Evolutionary conservation across 2,329 filamentous ascomycete genomes (phyloP), one percentile per base, ranked within the genome.

Genomic region (Capronia americana): DNA sequence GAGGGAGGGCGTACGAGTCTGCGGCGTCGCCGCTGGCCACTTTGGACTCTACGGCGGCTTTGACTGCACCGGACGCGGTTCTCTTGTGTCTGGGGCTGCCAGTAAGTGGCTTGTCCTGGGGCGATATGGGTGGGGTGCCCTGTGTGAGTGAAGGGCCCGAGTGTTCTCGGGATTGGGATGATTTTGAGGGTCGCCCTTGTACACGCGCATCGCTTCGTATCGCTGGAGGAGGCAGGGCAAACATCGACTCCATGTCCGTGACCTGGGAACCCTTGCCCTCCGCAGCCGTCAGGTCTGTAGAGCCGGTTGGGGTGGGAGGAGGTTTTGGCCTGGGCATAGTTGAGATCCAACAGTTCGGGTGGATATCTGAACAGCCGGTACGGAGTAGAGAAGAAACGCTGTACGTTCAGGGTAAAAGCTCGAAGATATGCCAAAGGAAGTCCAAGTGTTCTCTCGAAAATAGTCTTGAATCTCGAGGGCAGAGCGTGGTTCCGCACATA

Each of bases 231-330:
- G 92, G 92, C 12, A 96, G 84, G 72, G 90, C 85, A 76, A 95
- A 93, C 59, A 88, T 84, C 69, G 88, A 82, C 73, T 92, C 91
- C 26, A 90, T 70, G 28, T 72, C 71, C 28, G 65, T 61, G 17
- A 62, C 24, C 17, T 68, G 55, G 17, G 54, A 46, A 50, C 50
- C 26, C 48, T 72, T 74, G 28, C 23, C 24, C 12, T 90, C 88
- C 78, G 92, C 88, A 70, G 87, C 89, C 64, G 87, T 86, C 76
- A 95, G 91, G 75, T 95, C 92, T 58, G 90, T 90, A 38, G 91
- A 94, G 11, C 91, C 91, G 60, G 87, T 88, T 48, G 92, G 92
- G 57, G 92, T 96, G 51, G 89, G 91, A 53, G 90, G 92, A 61
- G 88, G 83, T 63, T 81, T 83, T 53, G 86, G 83, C 65, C 85